Evolutionary conservation across 176 grass and related monocot genomes (phyloP), one percentile per base, ranked within the genome.

Genomic region (Aegilops sharonensis): DNA sequence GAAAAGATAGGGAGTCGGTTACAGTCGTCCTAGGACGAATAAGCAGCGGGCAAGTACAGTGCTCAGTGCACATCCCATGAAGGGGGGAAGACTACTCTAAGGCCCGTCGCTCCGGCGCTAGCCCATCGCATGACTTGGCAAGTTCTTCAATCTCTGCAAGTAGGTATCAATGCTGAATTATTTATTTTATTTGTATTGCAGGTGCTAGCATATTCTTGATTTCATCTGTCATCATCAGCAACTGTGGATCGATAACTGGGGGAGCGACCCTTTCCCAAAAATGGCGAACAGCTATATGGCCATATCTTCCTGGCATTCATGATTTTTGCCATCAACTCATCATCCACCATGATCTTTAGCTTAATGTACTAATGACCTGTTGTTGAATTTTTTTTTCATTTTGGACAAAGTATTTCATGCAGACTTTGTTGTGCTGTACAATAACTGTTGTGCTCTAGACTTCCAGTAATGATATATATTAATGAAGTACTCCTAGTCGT

Each of bases 181-280:
- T 87, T 64, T 72, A 30, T 64, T 71, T 12, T 81, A 71, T 90
- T 21, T 21, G 66, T 52, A 7, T 62, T 86, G 61, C 83, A 98
- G 92, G 83, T 90, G 52, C 36, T 99, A 21, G 83, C 97, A 72
- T 94, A 96, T 92, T 99, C 67, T 63, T 99, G 87, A 93, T 99
- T 66, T 99, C 94, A 9, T 88, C 92, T 54, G 1, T 47, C 43
- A 4, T 99, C 97, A 25, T 93, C 97, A 61, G 92, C 97, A 20
- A 96, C 89, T 21, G 37, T 91, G 92, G 94, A 62, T 95, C 0
- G 70, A 89, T 36, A 36, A 36, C 6, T 36, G 35, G 35, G 35
- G 35, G 5, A 36, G 5, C 5, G 5, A 34, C 4, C 34, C 34
- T 36, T 36, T 36, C 35, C 35, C 6, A 1, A 43, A 43, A 10